Percentiles rank a stretch among this genome's conserved stretches.
These are phyloP conservation scores for Colletotrichum truncatum DNA, from an alignment of 2,329 filamentous ascomycete species.

Conservation along the genomic window DNA sequence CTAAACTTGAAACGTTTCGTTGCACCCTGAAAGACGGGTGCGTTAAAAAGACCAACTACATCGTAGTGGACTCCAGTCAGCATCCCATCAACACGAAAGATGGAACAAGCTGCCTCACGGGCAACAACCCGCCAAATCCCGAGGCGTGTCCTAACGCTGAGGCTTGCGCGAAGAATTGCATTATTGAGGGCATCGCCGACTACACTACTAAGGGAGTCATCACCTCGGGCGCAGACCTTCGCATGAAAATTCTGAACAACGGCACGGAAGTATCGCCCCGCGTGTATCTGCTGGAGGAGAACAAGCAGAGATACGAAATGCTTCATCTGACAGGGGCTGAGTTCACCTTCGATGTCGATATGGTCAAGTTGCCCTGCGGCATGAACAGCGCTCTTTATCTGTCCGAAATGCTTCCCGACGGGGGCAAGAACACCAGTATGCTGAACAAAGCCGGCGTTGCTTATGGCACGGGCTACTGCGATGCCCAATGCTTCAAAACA, in stretches of 20 bases:
- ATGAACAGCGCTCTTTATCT: slow-evolving; percentile 74
- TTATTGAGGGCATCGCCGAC: slow-evolving; percentile 57
- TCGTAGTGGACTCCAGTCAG: slow-evolving; percentile 58
- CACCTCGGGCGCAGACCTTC: slow-evolving; percentile 34
- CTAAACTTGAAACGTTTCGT: slow-evolving; percentile 58
- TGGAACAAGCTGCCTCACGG: slow-evolving; percentile 35
- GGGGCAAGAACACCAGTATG: slow-evolving; percentile 59
- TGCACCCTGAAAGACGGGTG: slow-evolving; percentile 60
- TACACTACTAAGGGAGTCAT: slow-evolving; percentile 47
- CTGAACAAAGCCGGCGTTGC: slow-evolving; percentile 65
- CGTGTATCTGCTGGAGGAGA: slow-evolving; percentile 64
- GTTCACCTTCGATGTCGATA: slow-evolving; percentile 72
- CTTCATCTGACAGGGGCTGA: slow-evolving; percentile 68
- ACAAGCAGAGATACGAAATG: slow-evolving; percentile 64
- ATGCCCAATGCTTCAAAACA: slow-evolving; percentile 61
- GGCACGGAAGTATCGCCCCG: slow-evolving; percentile 47
- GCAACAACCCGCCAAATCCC: slow-evolving; percentile 40
- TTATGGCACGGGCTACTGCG: slow-evolving; percentile 70
- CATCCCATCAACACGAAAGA: slow-evolving; percentile 45
- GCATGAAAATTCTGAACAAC: slow-evolving; percentile 37
- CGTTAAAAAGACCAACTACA: slow-evolving; percentile 52
- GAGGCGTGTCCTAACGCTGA: slow-evolving; percentile 54
- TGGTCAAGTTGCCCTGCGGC: slow-evolving; percentile 71
- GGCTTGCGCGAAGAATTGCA: slow-evolving; percentile 59
- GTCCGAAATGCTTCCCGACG: slow-evolving; percentile 69